Conservation (phyloP, 1,284 basidiomycete genomes). For the Cystobasidiaceae sp. region DNA sequence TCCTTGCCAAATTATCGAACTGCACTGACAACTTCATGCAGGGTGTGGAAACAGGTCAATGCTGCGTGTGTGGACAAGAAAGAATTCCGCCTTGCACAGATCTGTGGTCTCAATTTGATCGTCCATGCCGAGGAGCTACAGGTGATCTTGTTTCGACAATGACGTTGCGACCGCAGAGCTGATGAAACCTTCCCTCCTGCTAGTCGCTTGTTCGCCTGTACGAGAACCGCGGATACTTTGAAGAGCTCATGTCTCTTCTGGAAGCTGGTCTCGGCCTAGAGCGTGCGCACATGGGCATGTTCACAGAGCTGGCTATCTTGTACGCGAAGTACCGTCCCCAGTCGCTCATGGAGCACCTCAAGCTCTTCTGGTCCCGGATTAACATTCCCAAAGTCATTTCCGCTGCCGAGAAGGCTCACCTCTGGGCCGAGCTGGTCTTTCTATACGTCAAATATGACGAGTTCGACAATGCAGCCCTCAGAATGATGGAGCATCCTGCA, state of each 20-base stretch:
- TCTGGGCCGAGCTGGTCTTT: constrained; percentile 98
- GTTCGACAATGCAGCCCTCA: constrained; percentile 85
- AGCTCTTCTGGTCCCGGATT: constrained; percentile 93
- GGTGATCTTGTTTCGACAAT: not conserved
- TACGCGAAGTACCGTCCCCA: constrained; percentile 96
- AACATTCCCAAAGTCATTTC: constrained; percentile 73
- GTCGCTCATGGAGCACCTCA: constrained; percentile 99
- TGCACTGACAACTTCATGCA: constrained; percentile 47
- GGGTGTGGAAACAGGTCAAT: constrained; percentile 99
- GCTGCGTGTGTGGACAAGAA: constrained; percentile 95
- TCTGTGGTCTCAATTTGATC: constrained; percentile 80
- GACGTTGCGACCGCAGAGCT: not conserved
- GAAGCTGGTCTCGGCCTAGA: constrained; percentile 94
- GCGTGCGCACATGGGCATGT: constrained; percentile 79
- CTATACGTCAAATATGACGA: constrained; percentile 93
- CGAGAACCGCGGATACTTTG: constrained; percentile 87
- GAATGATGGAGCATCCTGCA: constrained; percentile 94
- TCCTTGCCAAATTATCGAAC: too few species aligned
- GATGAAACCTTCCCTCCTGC: not conserved
- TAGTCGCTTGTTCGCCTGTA: constrained; percentile 73
- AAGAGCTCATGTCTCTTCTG: constrained; percentile 83
- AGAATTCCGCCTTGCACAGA: constrained; percentile 96
- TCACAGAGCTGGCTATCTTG: constrained; percentile 88
- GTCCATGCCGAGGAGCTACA: constrained; percentile 72
- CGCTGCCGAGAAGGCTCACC: constrained; percentile 89